These are phyloP conservation scores for Elsinoe australis DNA, from an alignment of 2,329 filamentous ascomycete species.

Conservation along the genomic window DNA sequence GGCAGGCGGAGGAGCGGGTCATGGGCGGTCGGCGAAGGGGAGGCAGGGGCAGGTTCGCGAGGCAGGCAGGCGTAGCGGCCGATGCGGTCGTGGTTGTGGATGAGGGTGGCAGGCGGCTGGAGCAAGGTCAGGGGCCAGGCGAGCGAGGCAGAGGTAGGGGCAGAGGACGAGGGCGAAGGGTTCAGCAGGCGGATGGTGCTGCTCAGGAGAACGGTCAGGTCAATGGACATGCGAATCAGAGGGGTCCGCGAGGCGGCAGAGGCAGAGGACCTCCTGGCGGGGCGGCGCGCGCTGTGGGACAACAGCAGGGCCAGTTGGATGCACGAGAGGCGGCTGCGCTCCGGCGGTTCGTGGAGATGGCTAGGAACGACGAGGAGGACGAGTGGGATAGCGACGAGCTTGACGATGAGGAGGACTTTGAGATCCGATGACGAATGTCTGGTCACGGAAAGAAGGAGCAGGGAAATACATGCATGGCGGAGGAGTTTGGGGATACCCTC, in stretches of 20 bases:
- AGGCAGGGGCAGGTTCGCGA: not conserved
- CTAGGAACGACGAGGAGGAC: conserved; percentile 48
- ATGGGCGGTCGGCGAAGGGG: not conserved
- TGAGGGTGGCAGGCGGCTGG: too few species aligned
- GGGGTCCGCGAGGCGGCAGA: not conserved
- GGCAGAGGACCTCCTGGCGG: conserved; percentile 21
- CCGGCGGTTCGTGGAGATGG: conserved; percentile 47
- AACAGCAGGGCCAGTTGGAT: conserved; percentile 19
- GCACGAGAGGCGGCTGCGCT: conserved; percentile 30
- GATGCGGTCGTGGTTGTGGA: too few species aligned
- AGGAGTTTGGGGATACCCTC: conserved; percentile 5
- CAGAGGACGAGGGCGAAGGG: conserved; percentile 5
- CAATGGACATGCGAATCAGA: not conserved
- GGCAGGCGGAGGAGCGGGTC: not conserved
- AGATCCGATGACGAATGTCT: conserved; percentile 17
- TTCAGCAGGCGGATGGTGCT: not conserved
- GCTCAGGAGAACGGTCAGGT: not conserved
- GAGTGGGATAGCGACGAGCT: conserved; percentile 54
- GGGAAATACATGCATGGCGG: too few species aligned
- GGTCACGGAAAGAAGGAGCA: too few species aligned
- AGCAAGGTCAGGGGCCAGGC: not conserved
- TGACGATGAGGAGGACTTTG: conserved; percentile 33
- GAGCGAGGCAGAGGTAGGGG: not conserved
- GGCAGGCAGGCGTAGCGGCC: too few species aligned
- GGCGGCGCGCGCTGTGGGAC: conserved; percentile 13